Percentiles rank a stretch among this genome's conserved stretches.
Evolutionary conservation across 139 green algal species (phyloP).

Genomic region (Edaphochlamys debaryana): DNA sequence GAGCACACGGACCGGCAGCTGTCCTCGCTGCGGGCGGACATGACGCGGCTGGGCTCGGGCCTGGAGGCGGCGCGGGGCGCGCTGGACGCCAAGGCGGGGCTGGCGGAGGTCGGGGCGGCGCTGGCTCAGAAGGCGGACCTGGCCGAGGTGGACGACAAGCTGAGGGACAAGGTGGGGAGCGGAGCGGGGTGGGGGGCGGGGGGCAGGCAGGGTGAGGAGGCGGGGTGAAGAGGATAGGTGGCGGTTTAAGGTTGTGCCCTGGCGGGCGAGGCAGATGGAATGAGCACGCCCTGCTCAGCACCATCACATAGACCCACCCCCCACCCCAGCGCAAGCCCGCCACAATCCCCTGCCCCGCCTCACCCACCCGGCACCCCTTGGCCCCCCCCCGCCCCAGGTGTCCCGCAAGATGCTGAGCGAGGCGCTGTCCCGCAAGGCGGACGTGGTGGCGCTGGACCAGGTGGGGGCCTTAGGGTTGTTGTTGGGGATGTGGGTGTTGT

Average conservation of each 20-base stretch:
- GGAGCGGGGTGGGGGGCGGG: not conserved
- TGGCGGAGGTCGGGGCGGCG: slow-evolving; percentile 29
- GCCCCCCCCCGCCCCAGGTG: slow-evolving; percentile 23
- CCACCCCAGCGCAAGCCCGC: no score
- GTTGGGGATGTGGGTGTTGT: no score
- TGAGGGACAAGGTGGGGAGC: slow-evolving; percentile 45
- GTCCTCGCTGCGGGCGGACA: slow-evolving; percentile 10
- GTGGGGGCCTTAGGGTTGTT: no score
- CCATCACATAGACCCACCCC: no score
- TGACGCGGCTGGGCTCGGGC: slow-evolving; percentile 21
- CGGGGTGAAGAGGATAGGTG: not conserved
- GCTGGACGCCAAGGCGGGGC: slow-evolving; percentile 33
- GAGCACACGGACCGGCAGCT: slow-evolving; percentile 29
- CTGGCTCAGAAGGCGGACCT: slow-evolving; percentile 45
- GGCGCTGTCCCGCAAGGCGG: slow-evolving; percentile 42
- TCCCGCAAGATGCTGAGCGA: slow-evolving; percentile 48
- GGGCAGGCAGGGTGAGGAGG: no score
- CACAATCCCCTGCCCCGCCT: no score
- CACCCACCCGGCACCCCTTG: no score
- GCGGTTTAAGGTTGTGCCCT: not conserved
- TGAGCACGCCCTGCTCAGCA: not conserved
- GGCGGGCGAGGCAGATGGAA: no score
- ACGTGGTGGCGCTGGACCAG: slow-evolving; percentile 45
- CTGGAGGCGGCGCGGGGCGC: slow-evolving; percentile 3
- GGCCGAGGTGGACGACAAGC: slow-evolving; percentile 44